phyloP scores from a whole-genome alignment of 306 rosid genomes.

The Glycine tomentella region DNA sequence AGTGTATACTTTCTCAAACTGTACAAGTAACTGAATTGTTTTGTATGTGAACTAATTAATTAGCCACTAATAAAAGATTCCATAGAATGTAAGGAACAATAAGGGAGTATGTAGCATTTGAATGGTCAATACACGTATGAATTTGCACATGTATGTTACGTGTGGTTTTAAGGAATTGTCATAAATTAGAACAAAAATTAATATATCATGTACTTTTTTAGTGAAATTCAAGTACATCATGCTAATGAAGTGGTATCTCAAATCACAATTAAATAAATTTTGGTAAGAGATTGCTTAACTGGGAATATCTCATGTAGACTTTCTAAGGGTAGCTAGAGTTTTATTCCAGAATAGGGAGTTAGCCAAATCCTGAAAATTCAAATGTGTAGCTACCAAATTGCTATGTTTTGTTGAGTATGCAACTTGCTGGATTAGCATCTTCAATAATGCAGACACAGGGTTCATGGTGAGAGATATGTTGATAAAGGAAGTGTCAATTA shows the following conservation, averaged over 20 bases:
- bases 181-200: not conserved
- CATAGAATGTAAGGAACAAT: not conserved
- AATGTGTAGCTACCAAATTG: conserved; percentile 29
- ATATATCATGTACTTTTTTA: not conserved
- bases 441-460: not conserved
- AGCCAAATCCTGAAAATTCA: not conserved
- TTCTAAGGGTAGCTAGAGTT: not conserved
- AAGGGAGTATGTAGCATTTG: not conserved
- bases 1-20: not conserved
- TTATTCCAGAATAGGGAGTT: not conserved
- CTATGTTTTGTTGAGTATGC: conserved; percentile 2
- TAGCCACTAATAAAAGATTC: not conserved
- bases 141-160: not conserved
- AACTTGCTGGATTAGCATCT: conserved; percentile 33
- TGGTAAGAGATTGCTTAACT: not conserved
- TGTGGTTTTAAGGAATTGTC: not conserved
- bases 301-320: not conserved
- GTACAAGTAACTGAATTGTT: not conserved
- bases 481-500: not conserved
- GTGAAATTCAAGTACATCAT: not conserved
- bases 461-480: not conserved
- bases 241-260: not conserved
- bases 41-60: not conserved
- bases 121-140: not conserved
- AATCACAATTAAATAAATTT: not conserved